Evolutionary conservation across 805 yeast genomes (phyloP).

Genomic region (Cyberlindnera nakhonratchasimensis): DNA sequence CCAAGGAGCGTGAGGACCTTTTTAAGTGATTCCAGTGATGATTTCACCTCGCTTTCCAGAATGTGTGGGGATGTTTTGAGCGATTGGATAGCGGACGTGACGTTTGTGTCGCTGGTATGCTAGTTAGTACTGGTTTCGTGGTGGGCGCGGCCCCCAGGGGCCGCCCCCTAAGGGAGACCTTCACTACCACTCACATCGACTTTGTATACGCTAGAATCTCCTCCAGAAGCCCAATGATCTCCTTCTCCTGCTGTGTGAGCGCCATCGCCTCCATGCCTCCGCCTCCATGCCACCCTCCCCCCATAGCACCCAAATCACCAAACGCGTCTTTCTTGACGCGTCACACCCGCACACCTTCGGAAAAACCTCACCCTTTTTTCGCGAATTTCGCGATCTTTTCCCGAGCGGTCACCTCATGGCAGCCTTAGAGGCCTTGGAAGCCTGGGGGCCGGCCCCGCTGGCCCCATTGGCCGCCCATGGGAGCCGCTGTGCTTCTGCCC

Average conservation of each 20-base stretch:
- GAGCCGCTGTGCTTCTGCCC: neutral
- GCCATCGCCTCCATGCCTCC: neutral
- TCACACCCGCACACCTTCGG: constrained; percentile 5
- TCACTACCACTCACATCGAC: constrained; percentile 12
- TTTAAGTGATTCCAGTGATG: constrained; percentile 1
- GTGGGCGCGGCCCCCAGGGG: too few relatives aligned
- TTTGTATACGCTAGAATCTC: constrained; percentile 5
- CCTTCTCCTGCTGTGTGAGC: constrained; percentile 3
- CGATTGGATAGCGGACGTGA: neutral
- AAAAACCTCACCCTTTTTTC: neutral
- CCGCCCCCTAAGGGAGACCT: too few relatives aligned
- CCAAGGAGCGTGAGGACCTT: constrained; percentile 6
- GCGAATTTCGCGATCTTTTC: too few relatives aligned
- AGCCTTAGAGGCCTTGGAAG: neutral
- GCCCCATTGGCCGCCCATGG: neutral
- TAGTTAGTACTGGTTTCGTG: too few relatives aligned
- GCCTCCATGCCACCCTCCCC: too few relatives aligned
- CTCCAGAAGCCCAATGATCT: constrained; percentile 3
- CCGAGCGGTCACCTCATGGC: neutral
- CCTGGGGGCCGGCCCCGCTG: neutral
- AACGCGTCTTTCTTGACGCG: neutral
- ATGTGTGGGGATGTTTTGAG: constrained; percentile 3
- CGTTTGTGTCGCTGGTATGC: constrained; percentile 6
- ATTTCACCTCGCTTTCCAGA: neutral
- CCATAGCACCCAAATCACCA: too few relatives aligned